These are phyloP conservation scores for Eucalyptus cloeziana DNA, from an alignment of 345 rosid genomes.

Conservation along the genomic window DNA sequence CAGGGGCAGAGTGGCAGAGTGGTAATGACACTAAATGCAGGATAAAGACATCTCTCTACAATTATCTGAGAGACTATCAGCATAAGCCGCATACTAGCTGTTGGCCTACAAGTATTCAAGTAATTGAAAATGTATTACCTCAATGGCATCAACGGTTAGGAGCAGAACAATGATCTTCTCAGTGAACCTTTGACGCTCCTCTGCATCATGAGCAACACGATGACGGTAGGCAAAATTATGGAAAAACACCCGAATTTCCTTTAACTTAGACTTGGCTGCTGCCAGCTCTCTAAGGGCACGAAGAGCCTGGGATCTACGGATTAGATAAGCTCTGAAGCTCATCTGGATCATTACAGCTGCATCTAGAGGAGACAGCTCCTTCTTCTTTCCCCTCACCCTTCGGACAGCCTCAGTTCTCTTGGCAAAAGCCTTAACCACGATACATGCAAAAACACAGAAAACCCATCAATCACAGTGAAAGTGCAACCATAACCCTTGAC, in stretches of 20 bases:
- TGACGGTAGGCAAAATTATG: slow-evolving; percentile 78
- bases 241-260: slow-evolving; percentile 73
- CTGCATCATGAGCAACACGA: slow-evolving; percentile 58
- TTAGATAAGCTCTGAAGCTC: slow-evolving; percentile 68
- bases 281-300: slow-evolving; percentile 94
- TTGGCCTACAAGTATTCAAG: background rate
- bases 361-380: slow-evolving; percentile 63
- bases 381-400: slow-evolving; percentile 57
- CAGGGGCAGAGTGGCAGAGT: background rate
- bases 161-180: slow-evolving; percentile 89
- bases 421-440: slow-evolving; percentile 48
- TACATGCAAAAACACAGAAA: background rate
- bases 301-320: slow-evolving; percentile 65
- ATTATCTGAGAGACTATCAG: background rate
- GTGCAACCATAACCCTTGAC: background rate
- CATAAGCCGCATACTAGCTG: background rate
- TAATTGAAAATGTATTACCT: slow-evolving; percentile 30
- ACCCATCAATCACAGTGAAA: background rate
- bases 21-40: background rate
- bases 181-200: slow-evolving; percentile 72
- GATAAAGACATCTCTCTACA: background rate
- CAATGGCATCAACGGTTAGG: slow-evolving; percentile 88
- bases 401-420: slow-evolving; percentile 48
- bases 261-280: slow-evolving; percentile 76
- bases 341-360: slow-evolving; percentile 83